Evolutionary conservation across 169 alveolate species (phyloP).

Genomic region (Besnoitia besnoiti): DNA sequence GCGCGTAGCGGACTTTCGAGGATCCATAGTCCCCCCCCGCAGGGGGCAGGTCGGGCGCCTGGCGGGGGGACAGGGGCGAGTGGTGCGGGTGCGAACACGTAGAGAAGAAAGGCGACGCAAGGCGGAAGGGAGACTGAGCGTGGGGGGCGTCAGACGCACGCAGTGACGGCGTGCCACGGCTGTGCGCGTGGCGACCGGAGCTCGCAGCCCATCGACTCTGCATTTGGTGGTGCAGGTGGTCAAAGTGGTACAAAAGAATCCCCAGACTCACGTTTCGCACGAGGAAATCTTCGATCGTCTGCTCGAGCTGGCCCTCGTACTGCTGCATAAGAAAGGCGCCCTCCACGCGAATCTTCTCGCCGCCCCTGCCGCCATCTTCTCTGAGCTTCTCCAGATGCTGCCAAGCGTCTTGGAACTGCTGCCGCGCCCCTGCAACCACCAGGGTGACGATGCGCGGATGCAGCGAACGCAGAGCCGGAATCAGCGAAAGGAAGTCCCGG

Average conservation of each 20-base stretch:
- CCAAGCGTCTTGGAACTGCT: not conserved
- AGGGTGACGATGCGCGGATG: conserved; percentile 17
- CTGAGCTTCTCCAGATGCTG: not conserved
- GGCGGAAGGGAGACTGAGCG: not conserved
- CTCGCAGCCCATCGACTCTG: not conserved
- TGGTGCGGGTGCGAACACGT: no score
- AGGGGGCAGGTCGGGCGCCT: not conserved
- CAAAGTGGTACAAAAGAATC: not conserved
- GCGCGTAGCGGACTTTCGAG: not conserved
- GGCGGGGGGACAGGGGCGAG: not conserved
- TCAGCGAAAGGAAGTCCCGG: not conserved
- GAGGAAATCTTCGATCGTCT: not conserved
- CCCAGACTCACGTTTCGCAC: conserved; percentile 17
- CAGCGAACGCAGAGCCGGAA: not conserved
- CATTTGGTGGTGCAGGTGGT: conserved; percentile 2
- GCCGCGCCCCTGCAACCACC: conserved; percentile 15
- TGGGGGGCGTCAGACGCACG: not conserved
- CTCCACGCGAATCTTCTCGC: not conserved
- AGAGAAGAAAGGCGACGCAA: not conserved
- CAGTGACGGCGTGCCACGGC: not conserved
- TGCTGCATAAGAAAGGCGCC: not conserved
- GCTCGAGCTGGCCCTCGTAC: not conserved
- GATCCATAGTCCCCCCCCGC: no score
- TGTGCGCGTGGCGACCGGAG: not conserved
- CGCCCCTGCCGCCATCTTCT: not conserved